A percentile compares a stretch with the other conserved stretches of the same genome.
These are phyloP conservation scores for Quercus agrifolia DNA, from an alignment of 306 rosid species.

Conservation along the genomic window DNA sequence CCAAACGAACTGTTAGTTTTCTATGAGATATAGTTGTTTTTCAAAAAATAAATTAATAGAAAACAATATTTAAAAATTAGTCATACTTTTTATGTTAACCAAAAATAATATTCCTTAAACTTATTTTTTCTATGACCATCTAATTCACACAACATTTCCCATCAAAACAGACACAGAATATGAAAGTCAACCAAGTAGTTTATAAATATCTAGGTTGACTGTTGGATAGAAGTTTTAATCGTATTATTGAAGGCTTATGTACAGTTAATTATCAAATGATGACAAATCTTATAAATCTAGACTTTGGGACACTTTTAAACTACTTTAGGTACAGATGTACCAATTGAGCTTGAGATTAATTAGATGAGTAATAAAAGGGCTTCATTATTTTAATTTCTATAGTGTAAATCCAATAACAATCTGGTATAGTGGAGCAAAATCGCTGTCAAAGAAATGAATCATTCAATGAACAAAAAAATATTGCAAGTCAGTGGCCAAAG, in stretches of 20 bases:
- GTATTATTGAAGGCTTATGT: not conserved
- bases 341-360: not conserved
- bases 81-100: too few relatives aligned
- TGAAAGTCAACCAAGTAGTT: not conserved
- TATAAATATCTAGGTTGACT: not conserved
- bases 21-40: too few relatives aligned
- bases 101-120: too few relatives aligned
- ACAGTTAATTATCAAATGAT: not conserved
- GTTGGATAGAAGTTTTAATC: not conserved
- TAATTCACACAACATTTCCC: too few relatives aligned
- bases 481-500: not conserved
- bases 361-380: not conserved
- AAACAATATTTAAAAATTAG: too few relatives aligned
- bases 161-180: too few relatives aligned
- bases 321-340: not conserved
- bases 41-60: rapidly evolving
- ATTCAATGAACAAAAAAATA: not conserved
- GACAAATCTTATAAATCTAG: not conserved
- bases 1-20: rapidly evolving
- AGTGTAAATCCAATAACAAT: not conserved
- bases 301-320: not conserved
- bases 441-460: not conserved
- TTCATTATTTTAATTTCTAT: too few relatives aligned
- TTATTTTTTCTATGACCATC: too few relatives aligned
- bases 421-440: not conserved